Base-by-base conservation (phyloP, 805 yeast genomes). In the Metahyphopichia silvanorum region DNA sequence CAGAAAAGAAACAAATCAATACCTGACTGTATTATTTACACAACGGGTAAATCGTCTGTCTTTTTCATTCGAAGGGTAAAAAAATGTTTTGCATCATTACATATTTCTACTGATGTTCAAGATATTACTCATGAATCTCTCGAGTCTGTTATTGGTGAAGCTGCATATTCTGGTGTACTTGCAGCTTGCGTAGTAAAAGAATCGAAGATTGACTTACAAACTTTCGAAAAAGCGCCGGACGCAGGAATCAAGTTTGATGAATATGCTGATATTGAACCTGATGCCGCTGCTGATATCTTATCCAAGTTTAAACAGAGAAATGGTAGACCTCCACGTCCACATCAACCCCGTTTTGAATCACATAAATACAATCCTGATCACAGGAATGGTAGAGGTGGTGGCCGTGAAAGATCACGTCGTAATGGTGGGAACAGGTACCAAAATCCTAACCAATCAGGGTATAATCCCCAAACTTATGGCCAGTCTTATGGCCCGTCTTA, bases 201-300 rank as follows among this genome's bases (percentile, higher is more conserved):
- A 22, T 54, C 66, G 25, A 65, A 65, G 27, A 71, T 87, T 15
- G 87, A 85, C 47, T 62, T 86, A 10, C 89, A 82, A 54, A 73
- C 83, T 2, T 89, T 83, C 53, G 84, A 84, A 47, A 71, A 69
- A 25, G 73, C 82, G 1, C 57, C 75, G 0, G 82, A 78, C 46
- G 89, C 88, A 6, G 85, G 85, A 11, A 76, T 86, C 7, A 78
- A 78, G 43, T 89, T 83, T 54, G 95, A 87, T 48, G 96, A 88
- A 50, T 88, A 87, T 49, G 71, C 82, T 3, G 74, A 76, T 29
- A 68, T 87, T n/a, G 77, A 79, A 3, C 62, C 78, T 7, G 76
- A 76, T 23, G 82, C 76, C 27, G 89, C 89, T 0, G 71, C 81
- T 10, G 77, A 77, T 29, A 57, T 83, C 14, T 43, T 82, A n/a